These are phyloP conservation scores for Ceratocystis cacaofunesta DNA, from an alignment of 2,329 filamentous ascomycete species.

Conservation along the genomic window DNA sequence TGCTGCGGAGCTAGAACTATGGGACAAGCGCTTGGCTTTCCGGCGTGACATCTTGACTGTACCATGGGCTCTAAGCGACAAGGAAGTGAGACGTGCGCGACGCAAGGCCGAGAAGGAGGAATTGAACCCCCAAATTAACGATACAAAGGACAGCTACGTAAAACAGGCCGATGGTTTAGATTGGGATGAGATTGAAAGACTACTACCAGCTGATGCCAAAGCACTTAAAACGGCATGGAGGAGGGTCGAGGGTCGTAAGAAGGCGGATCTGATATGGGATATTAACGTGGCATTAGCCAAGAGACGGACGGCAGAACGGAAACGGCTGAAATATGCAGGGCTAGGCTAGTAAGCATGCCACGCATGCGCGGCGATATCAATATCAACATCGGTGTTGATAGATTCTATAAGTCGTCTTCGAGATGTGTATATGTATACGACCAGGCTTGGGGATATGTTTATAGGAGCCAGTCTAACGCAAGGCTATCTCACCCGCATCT, in stretches of 20 bases:
- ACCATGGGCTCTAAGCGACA: conserved; percentile 40
- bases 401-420: too few relatives aligned
- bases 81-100: conserved; percentile 25
- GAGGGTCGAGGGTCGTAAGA: neutral
- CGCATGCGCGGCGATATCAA: neutral
- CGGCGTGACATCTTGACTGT: conserved; percentile 33
- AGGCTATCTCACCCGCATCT: too few relatives aligned
- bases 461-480: too few relatives aligned
- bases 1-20: conserved; percentile 42
- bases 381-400: too few relatives aligned
- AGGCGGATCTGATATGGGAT: neutral
- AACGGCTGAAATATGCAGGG: neutral
- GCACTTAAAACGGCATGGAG: neutral
- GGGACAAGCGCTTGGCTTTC: conserved; percentile 40
- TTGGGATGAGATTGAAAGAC: conserved; percentile 17
- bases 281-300: conserved; percentile 4
- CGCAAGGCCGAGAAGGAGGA: conserved; percentile 27
- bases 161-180: conserved; percentile 18
- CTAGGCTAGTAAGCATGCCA: neutral
- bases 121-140: conserved; percentile 17
- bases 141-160: conserved; percentile 16
- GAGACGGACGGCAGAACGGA: neutral
- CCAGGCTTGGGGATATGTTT: too few relatives aligned
- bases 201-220: conserved; percentile 13
- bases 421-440: too few relatives aligned